Evolutionary conservation across 139 green algal genomes (phyloP), one percentile per base, ranked within the genome.

Genomic region (Choricystis sp.): DNA sequence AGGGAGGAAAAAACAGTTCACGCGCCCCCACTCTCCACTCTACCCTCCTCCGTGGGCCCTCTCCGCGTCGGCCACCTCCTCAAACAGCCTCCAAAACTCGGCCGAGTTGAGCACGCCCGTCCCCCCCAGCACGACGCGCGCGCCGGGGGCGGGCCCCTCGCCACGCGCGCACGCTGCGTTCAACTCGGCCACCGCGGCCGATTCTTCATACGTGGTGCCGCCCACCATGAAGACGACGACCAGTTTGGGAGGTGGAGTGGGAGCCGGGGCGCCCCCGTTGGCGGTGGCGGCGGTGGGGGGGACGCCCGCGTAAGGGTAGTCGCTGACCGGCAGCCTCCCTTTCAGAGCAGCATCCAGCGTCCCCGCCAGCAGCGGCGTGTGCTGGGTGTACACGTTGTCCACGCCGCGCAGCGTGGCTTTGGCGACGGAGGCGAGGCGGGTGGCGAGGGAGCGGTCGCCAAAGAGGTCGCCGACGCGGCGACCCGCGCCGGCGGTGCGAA

Each of bases 321-420:
- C 81, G 4, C 31, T 20, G 19, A 83, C 71, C 27, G 78, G 74
- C n/a, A 98, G 69, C 56, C 81, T 71, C n/a, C 85, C 81, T 2
- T 72, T 73, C 1, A 70, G 66, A 9, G 88, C 67, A n/a, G 69
- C 57, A 59, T 88, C 75, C 55, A 98, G 77, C 19, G 85, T 92
- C 58, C 84, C 78, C 3, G 71, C 66, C 58, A 98, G 72, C 63
- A 94, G 71, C 2, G 91, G 91, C 23, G 77, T 81, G 67, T 97
- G 91, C 79, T 96, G 86, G 67, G 90, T 96, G 83, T 96, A 97
- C 59, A 97, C 90, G 56, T 97, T 97, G 59, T 96, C 84, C 52
- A 90, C 80, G 20, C 84, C 79, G 67, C 73, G 65, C 49, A 56
- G 2, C 21, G n/a, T 4, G 25, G 20, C 4, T 67, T 87, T 90